Conservation (phyloP, 306 rosid genomes). For the Cicer cuneatum region DNA sequence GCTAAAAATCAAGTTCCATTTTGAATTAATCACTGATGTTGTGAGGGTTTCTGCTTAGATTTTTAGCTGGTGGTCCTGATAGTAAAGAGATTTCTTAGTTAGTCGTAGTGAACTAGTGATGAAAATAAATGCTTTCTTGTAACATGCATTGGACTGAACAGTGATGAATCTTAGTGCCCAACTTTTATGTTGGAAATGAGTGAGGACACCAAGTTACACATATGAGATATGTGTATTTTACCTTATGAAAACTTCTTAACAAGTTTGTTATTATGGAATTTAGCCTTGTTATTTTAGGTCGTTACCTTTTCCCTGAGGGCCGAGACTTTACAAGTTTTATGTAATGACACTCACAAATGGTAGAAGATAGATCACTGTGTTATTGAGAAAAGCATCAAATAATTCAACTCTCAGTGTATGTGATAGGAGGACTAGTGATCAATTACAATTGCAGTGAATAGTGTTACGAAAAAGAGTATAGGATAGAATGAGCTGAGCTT, state of each 20-base stretch:
- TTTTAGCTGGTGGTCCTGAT: constrained; percentile 27
- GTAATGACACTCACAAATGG: too few relatives aligned
- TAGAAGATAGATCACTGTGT: too few relatives aligned
- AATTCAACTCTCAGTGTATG: too few relatives aligned
- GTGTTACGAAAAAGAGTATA: too few relatives aligned
- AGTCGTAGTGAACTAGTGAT: neutral
- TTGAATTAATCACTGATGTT: neutral
- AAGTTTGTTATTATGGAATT: neutral
- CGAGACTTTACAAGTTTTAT: neutral
- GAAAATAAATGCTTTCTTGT: constrained; percentile 2
- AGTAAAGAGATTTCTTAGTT: constrained; percentile 17
- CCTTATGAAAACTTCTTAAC: constrained; percentile 28
- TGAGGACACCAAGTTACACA: neutral
- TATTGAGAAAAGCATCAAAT: too few relatives aligned
- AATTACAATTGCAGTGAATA: too few relatives aligned
- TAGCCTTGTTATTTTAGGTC: neutral
- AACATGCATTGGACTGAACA: neutral
- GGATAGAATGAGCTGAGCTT: too few relatives aligned
- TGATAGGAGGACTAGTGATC: too few relatives aligned
- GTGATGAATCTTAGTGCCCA: neutral
- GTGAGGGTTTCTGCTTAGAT: neutral
- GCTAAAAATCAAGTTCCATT: neutral
- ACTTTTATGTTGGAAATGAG: neutral
- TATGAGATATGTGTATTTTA: neutral
- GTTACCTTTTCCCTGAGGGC: neutral